Conservation (phyloP, 352 stramenopile species). For the Pythium periplocum region DNA sequence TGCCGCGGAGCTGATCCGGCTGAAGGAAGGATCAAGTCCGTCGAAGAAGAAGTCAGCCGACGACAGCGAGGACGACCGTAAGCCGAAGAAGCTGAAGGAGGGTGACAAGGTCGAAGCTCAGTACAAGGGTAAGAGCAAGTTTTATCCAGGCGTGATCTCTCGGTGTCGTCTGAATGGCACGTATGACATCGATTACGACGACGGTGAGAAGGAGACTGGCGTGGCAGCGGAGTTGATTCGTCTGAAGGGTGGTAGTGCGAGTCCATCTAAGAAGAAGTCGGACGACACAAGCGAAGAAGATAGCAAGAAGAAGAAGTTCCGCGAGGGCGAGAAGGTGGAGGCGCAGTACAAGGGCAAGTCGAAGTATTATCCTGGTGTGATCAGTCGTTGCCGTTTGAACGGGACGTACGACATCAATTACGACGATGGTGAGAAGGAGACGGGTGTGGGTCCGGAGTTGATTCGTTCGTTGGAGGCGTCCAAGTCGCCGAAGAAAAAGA, state of each 20-base stretch:
- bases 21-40: too few relatives aligned
- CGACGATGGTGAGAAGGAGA: slow-evolving; percentile 60
- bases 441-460: slow-evolving; percentile 23
- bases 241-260: too few relatives aligned
- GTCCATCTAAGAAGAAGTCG: too few relatives aligned
- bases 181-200: slow-evolving; percentile 37
- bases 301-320: too few relatives aligned
- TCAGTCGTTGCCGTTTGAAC: slow-evolving; percentile 43
- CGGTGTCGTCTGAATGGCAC: slow-evolving; percentile 38
- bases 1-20: too few relatives aligned
- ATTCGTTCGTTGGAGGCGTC: slow-evolving; percentile 13
- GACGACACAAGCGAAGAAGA: too few relatives aligned
- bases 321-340: slow-evolving; percentile 31
- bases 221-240: too few relatives aligned
- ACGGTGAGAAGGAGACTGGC: slow-evolving; percentile 41
- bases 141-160: slow-evolving; percentile 54
- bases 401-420: slow-evolving; percentile 71
- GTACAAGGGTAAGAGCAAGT: slow-evolving; percentile 19
- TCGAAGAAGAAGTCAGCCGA: too few relatives aligned
- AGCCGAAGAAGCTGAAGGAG: not conserved
- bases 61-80: not conserved
- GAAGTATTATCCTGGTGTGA: slow-evolving; percentile 43
- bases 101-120: slow-evolving; percentile 15
- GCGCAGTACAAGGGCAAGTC: slow-evolving; percentile 42
- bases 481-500: not conserved